These are phyloP conservation scores for Globisporangium acanthophoron DNA, from an alignment of 352 stramenopile species.

Conservation along the genomic window DNA sequence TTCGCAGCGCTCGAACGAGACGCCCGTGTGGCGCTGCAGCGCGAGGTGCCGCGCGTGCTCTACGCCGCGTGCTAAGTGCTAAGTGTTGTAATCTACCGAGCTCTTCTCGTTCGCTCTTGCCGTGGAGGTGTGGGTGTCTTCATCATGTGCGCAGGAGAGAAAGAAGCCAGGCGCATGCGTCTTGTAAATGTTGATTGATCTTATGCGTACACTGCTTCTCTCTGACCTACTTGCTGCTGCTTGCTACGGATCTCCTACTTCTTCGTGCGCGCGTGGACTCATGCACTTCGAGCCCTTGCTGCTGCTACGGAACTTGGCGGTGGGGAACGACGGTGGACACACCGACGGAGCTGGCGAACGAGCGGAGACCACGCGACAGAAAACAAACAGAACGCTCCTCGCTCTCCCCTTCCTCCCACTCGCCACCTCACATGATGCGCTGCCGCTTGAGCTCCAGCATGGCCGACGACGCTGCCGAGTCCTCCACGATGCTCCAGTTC, in stretches of 20 bases:
- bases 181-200: not conserved
- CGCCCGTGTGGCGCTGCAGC: conserved; percentile 2
- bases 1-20: conserved; percentile 6
- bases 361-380: not conserved
- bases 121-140: too few species aligned
- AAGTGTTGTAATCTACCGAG: too few species aligned
- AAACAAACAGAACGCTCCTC: not conserved
- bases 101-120: too few species aligned
- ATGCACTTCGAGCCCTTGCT: not conserved
- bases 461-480: conserved; percentile 27
- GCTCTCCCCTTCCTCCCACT: not conserved
- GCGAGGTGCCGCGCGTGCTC: conserved; percentile 6
- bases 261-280: not conserved
- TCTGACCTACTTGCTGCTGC: too few species aligned
- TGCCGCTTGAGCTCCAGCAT: conserved; percentile 35
- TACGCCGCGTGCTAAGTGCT: not conserved
- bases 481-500: conserved; percentile 26
- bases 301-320: not conserved
- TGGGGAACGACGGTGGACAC: too few species aligned
- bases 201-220: not conserved
- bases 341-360: not conserved
- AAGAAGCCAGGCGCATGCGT: too few species aligned
- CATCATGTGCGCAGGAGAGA: too few species aligned
- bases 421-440: conserved; percentile 20
- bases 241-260: not conserved